phyloP scores from a whole-genome alignment of 2,329 filamentous ascomycete species.

The Sporothrix sp. region DNA sequence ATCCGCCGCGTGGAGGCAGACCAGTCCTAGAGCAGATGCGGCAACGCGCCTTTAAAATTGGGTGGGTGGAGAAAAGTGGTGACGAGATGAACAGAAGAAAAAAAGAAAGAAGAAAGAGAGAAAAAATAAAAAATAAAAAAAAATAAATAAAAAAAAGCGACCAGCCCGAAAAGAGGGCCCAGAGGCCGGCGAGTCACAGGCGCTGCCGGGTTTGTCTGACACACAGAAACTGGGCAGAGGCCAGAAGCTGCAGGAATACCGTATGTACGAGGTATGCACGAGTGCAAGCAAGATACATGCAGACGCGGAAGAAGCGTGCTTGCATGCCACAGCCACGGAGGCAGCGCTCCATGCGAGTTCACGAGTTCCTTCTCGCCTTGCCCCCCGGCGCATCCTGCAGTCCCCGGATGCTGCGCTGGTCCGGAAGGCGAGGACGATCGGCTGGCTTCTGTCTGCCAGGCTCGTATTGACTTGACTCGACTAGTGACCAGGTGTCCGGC shows the following conservation, averaged over 20 bases:
- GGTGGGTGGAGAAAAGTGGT: constrained; percentile 8
- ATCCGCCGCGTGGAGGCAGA: constrained; percentile 7
- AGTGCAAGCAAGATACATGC: no score
- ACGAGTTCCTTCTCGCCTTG: no score
- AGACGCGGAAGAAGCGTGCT: no score
- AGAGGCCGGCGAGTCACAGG: not conserved
- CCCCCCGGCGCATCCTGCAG: no score
- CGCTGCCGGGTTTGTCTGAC: constrained; percentile 16
- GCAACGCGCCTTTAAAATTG: constrained; percentile 1
- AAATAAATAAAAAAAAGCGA: not conserved
- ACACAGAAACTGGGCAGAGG: constrained; percentile 13
- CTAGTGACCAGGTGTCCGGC: no score
- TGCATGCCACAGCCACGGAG: no score
- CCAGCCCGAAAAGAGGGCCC: not conserved
- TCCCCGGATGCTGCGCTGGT: no score
- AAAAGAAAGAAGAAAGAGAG: not conserved
- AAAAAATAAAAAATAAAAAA: not conserved
- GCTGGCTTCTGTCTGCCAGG: no score
- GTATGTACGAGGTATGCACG: not conserved
- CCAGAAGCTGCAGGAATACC: not conserved
- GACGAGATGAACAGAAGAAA: not conserved
- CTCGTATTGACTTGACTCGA: no score
- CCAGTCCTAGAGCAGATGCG: not conserved
- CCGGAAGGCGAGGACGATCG: no score
- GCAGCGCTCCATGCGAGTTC: no score